These are phyloP conservation scores for Aspergillus amoenus DNA, from an alignment of 2,329 filamentous ascomycete species.

Conservation along the genomic window DNA sequence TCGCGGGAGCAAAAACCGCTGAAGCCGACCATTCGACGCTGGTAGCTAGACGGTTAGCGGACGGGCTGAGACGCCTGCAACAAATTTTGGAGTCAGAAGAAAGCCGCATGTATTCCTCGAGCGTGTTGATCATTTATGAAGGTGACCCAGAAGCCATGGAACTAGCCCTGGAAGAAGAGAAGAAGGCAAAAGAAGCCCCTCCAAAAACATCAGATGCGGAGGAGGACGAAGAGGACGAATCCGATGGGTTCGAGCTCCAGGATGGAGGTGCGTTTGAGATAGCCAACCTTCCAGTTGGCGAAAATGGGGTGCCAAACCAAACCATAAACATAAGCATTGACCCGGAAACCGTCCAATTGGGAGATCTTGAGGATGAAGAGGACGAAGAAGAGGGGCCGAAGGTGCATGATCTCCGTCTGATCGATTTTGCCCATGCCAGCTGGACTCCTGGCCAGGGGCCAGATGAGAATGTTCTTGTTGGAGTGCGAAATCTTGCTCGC, in stretches of 20 bases:
- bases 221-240: slow-evolving; percentile 26
- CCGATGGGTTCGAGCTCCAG: slow-evolving; percentile 18
- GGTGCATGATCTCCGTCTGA: slow-evolving; percentile 79
- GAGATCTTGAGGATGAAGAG: slow-evolving; percentile 53
- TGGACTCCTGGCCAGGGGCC: slow-evolving; percentile 80
- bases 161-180: slow-evolving; percentile 47
- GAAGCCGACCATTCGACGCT: slow-evolving; percentile 44
- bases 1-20: slow-evolving; percentile 47
- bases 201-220: slow-evolving; percentile 34
- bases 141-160: slow-evolving; percentile 59
- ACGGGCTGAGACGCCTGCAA: slow-evolving; percentile 46
- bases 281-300: slow-evolving; percentile 29
- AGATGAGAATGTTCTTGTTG: slow-evolving; percentile 78
- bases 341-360: slow-evolving; percentile 39
- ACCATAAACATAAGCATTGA: slow-evolving; percentile 38
- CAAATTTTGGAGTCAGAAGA: slow-evolving; percentile 56
- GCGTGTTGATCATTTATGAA: slow-evolving; percentile 66
- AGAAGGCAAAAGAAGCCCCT: slow-evolving; percentile 29
- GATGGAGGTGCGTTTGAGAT: slow-evolving; percentile 33
- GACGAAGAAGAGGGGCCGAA: slow-evolving; percentile 60
- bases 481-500: slow-evolving; percentile 68
- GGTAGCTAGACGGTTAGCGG: slow-evolving; percentile 41
- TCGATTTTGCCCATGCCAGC: slow-evolving; percentile 92
- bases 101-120: slow-evolving; percentile 67
- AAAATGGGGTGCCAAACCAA: slow-evolving; percentile 28